phyloP scores from a whole-genome alignment of 768 basidiomycete species.

The Termitomyces sp. region DNA sequence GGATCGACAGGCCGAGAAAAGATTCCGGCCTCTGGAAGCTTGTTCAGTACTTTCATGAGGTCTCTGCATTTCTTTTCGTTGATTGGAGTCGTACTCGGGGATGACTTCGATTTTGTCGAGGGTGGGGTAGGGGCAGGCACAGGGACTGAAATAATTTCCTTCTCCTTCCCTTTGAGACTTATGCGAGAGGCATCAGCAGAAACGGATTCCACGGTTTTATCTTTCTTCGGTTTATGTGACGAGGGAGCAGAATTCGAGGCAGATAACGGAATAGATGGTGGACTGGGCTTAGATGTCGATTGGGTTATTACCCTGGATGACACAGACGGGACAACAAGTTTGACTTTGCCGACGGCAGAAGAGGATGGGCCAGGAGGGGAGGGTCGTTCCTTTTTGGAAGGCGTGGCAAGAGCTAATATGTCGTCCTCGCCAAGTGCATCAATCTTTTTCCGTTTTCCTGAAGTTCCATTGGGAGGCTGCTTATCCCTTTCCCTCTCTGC shows the following conservation, averaged over 20 bases:
- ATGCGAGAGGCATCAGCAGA: conserved; percentile 31
- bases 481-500: conserved; percentile 37
- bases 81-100: conserved; percentile 43
- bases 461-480: conserved; percentile 33
- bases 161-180: conserved; percentile 75
- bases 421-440: conserved; percentile 49
- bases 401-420: conserved; percentile 57
- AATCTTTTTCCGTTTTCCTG: conserved; percentile 58
- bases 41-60: conserved; percentile 55
- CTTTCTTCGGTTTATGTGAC: conserved; percentile 35
- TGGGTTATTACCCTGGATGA: conserved; percentile 14
- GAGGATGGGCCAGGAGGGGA: conserved; percentile 38
- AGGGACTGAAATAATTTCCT: conserved; percentile 36
- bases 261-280: background rate
- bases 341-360: conserved; percentile 18
- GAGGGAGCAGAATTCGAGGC: conserved; percentile 20
- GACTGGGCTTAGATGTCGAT: conserved; percentile 1
- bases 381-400: conserved; percentile 54
- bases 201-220: conserved; percentile 29
- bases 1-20: conserved; percentile 87
- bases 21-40: conserved; percentile 63
- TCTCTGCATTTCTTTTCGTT: conserved; percentile 85
- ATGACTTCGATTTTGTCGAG: conserved; percentile 35
- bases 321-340: conserved; percentile 15
- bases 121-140: conserved; percentile 26